Evolutionary conservation across 805 yeast genomes (phyloP), one percentile per base, ranked within the genome.

Genomic region (Ogataea salicorniae): DNA sequence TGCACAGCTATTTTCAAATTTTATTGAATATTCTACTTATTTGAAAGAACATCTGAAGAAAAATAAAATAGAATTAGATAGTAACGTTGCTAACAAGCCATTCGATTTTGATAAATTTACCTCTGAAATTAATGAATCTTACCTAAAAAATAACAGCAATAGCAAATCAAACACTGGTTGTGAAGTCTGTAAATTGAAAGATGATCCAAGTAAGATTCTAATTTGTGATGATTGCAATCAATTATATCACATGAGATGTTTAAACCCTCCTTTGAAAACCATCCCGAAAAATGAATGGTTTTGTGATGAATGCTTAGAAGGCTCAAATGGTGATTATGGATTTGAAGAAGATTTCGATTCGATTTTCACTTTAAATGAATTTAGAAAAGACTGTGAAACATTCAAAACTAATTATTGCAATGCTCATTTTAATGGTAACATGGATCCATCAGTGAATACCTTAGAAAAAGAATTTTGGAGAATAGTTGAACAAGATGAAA

Each of bases 301-400:
- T 59, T 91, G 98, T 63, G 84, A 84, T 43, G 77, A 76, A 47
- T 91, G 98, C 64, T 69, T 91, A n/a, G 72, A 85, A 14, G 96
- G 96, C 0, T 61, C 68, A 0, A 84, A 87, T 37, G 92, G 94
- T 1, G 90, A 82, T 53, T 91, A 88, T 59, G 96, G 95, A 0
- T 91, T 92, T 63, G 91, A 85, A 53, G 94, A 86, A 53, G 72
- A 68, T 45, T 61, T 61, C 47, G 66, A 84, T 59, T 70, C 83
- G 0, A 66, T 87, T 6, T 68, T 59, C 53, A 63, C 68, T 8
- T 46, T 68, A 15, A 63, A 69, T 0, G 82, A 84, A 47, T 91
- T 90, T 62, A 74, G 77, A 52, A 63, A 74, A 4, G 68, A 77
- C 50, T 83, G 88, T 52, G 63, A 68, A 34, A 68, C 73, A 22